phyloP scores from a whole-genome alignment of 495 filamentous ascomycete genomes.

The Chaetomidium leptoderma region DNA sequence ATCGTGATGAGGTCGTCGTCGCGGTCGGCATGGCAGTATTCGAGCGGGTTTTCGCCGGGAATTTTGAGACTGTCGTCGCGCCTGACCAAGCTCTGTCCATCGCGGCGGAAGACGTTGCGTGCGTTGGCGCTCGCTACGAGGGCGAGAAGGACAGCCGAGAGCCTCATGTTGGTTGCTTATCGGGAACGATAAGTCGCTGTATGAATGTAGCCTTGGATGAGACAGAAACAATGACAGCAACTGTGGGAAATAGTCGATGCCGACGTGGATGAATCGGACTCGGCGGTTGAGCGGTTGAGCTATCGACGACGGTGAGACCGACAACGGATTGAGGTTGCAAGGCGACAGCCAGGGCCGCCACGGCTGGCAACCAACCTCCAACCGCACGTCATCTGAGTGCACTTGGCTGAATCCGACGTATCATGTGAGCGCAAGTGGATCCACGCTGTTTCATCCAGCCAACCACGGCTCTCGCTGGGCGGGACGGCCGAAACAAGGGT shows the following conservation, averaged over 20 bases:
- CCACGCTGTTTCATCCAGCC: not conserved
- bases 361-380: conserved; percentile 10
- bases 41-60: conserved; percentile 70
- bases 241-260: not conserved
- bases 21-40: conserved; percentile 63
- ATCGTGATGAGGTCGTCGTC: conserved; percentile 65
- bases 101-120: conserved; percentile 37
- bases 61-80: conserved; percentile 48
- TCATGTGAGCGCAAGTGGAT: conserved; percentile 21
- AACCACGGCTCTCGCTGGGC: conserved; percentile 3
- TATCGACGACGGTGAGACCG: conserved; percentile 2
- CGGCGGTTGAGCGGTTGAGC: not conserved
- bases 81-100: conserved; percentile 30
- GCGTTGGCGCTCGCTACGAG: conserved; percentile 38
- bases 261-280: not conserved
- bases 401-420: conserved; percentile 15
- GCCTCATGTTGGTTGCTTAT: conserved; percentile 35
- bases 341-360: conserved; percentile 13
- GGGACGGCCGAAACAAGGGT: conserved; percentile 4
- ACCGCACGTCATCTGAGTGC: conserved; percentile 20
- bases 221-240: not conserved
- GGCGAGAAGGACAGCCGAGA: conserved; percentile 40
- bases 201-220: not conserved
- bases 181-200: not conserved
- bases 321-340: conserved; percentile 3